Percentiles rank a stretch among this genome's conserved stretches.
phyloP scores from a whole-genome alignment of 2,329 filamentous ascomycete species.

The Elsinoe necatrix region DNA sequence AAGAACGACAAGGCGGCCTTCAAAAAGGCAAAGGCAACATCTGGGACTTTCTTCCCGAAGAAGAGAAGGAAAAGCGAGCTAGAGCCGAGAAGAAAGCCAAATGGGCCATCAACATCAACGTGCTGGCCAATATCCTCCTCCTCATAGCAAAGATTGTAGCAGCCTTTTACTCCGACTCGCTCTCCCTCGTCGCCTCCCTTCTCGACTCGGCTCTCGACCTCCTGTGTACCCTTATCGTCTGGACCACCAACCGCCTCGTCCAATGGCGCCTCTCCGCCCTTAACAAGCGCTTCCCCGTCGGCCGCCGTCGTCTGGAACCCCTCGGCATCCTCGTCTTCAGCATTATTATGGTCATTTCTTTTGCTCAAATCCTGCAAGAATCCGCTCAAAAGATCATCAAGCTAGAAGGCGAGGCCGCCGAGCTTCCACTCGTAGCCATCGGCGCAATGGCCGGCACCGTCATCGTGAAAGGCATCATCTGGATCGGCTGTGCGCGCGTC shows the following conservation, averaged over 20 bases:
- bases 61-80: constrained; percentile 42
- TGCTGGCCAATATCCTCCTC: constrained; percentile 51
- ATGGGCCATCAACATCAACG: constrained; percentile 54
- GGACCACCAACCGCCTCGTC: constrained; percentile 52
- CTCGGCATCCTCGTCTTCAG: constrained; percentile 56
- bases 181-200: constrained; percentile 54
- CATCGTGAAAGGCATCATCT: constrained; percentile 52
- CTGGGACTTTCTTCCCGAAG: constrained; percentile 48
- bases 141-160: constrained; percentile 49
- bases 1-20: constrained; percentile 45
- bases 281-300: constrained; percentile 50
- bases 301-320: constrained; percentile 49
- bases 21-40: constrained; percentile 43
- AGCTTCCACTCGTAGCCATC: constrained; percentile 47
- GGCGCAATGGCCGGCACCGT: constrained; percentile 50
- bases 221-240: constrained; percentile 53
- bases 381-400: constrained; percentile 49
- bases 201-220: constrained; percentile 55
- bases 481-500: constrained; percentile 50
- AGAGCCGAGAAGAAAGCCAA: constrained; percentile 42
- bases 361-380: constrained; percentile 53
- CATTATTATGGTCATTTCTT: constrained; percentile 56
- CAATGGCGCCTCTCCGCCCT: constrained; percentile 47
- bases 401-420: constrained; percentile 36
- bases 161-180: constrained; percentile 47